Conservation (phyloP, 164 flowering plant genomes). For the Nymphaea thermarum region DNA sequence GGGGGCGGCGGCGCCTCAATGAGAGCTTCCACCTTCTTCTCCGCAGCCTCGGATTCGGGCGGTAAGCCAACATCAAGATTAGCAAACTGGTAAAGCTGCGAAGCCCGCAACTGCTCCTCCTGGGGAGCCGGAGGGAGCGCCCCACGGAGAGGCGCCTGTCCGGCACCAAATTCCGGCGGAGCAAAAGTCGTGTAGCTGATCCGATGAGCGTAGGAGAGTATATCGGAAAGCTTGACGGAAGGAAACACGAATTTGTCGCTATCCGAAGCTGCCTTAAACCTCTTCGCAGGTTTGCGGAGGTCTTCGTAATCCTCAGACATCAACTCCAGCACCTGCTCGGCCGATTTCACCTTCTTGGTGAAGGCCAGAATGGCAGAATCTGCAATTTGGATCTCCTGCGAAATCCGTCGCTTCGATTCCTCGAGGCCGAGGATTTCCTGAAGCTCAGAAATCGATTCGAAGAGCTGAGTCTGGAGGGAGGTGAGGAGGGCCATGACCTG, state of each 20-base stretch:
- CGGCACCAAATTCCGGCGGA: conserved; percentile 92
- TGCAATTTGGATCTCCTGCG: conserved; percentile 42
- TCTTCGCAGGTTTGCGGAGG: conserved; percentile 38
- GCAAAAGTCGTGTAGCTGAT: conserved; percentile 96
- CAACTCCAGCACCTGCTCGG: conserved; percentile 62
- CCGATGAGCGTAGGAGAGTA: conserved; percentile 71
- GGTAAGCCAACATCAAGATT: conserved; percentile 87
- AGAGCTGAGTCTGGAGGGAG: conserved; percentile 69
- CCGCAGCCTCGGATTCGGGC: conserved; percentile 34
- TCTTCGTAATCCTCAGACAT: conserved; percentile 86
- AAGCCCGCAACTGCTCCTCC: conserved; percentile 95
- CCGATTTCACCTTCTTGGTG: conserved; percentile 58
- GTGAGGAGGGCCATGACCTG: conserved; percentile 52
- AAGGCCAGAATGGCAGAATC: conserved; percentile 54
- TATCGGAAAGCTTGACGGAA: conserved; percentile 40
- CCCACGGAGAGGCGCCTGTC: conserved; percentile 72
- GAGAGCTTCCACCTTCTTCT: conserved; percentile 46
- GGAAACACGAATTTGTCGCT: neutral
- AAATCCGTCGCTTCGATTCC: conserved; percentile 43
- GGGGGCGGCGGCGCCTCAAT: conserved; percentile 34
- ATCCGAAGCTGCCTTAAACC: conserved; percentile 21
- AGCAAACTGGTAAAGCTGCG: conserved; percentile 71
- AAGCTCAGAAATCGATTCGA: conserved; percentile 78
- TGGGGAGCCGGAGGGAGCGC: conserved; percentile 98
- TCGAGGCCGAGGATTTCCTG: conserved; percentile 90